Evolutionary conservation across 2,329 filamentous ascomycete species (phyloP), one percentile per base, ranked within the genome.

Genomic region (Aspergillus nomiae): DNA sequence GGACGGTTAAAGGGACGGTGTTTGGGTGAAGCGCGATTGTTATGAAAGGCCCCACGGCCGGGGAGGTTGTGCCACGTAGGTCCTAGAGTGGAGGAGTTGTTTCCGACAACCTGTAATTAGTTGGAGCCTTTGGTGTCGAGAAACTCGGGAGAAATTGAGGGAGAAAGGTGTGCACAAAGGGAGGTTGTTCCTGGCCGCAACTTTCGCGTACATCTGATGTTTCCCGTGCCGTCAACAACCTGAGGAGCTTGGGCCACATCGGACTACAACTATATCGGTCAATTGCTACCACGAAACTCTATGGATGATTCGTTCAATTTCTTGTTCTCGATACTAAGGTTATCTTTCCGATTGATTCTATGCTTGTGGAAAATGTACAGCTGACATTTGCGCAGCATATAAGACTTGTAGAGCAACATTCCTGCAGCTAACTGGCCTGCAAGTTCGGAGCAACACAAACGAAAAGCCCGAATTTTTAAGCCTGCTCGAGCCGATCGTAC

Each of bases 41-140:
- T 69, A 62, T 65, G 65, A 61, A 26, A 41, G 46, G 73, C 74
- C 74, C 69, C 68, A 67, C 70, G 74, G 73, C 72, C 73, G 59
- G 60, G 57, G 57, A 30, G 45, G 50, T 34, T 28, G 38, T 55
- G 50, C 62, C 59, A 58, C 45, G 60, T 64, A 58, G 57, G 38
- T 16, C 9, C 34, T n/a, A 45, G 43, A 50, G 24, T 28, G 34
- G 28, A 61, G 38, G 48, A 62, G 58, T 63, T 67, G 56, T 58
- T 54, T 32, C 21, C 50, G 62, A 62, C 48, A 51, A 53, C 28
- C 56, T 41, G 51, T 26, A 24, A 19, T 36, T 26, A 26, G 28
- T 55, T 7, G n/a, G 21, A 16, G 51, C 4, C n/a, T 9, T 55
- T 32, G 21, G 21, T 24, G 51, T 38, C 11, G 51, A 38, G 21